Conservation (phyloP, 257 asterid genomes). For the Przewalskia tangutica region DNA sequence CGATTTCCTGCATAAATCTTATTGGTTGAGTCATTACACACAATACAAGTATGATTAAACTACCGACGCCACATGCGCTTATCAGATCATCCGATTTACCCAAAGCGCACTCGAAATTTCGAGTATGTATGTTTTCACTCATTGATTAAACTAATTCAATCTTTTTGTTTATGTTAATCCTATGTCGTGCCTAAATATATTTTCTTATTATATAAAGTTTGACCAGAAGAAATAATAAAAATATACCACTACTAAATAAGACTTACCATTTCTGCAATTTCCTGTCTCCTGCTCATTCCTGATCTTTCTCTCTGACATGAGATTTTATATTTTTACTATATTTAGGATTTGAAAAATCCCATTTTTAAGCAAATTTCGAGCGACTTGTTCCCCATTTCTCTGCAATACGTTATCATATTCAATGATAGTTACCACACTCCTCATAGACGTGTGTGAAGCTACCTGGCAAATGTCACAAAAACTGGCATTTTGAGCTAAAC, state of each 20-base stretch:
- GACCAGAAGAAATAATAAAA: not conserved
- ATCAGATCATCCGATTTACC: too few species aligned
- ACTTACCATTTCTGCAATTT: not conserved
- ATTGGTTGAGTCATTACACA: too few species aligned
- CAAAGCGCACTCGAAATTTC: too few species aligned
- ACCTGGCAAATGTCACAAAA: not conserved
- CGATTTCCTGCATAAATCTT: too few species aligned
- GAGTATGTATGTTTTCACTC: too few species aligned
- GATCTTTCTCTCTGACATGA: not conserved
- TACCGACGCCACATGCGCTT: too few species aligned
- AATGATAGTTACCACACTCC: not conserved
- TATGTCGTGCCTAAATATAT: not conserved
- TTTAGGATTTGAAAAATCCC: not conserved
- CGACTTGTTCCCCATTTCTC: conserved; percentile 3
- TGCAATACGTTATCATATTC: not conserved
- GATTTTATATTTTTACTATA: not conserved
- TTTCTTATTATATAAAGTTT: not conserved
- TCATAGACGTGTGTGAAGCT: not conserved
- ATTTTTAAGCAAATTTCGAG: not conserved
- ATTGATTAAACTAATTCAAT: not conserved
- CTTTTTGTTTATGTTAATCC: not conserved
- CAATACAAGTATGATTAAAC: too few species aligned
- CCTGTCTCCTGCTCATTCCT: conserved; percentile 1
- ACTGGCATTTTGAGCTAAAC: conserved; percentile 4
- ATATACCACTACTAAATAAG: not conserved